A percentile compares a stretch with the other conserved stretches of the same genome.
These are phyloP conservation scores for Byssoonygena ceratinophila DNA, from an alignment of 2,329 filamentous ascomycete species.

Conservation along the genomic window DNA sequence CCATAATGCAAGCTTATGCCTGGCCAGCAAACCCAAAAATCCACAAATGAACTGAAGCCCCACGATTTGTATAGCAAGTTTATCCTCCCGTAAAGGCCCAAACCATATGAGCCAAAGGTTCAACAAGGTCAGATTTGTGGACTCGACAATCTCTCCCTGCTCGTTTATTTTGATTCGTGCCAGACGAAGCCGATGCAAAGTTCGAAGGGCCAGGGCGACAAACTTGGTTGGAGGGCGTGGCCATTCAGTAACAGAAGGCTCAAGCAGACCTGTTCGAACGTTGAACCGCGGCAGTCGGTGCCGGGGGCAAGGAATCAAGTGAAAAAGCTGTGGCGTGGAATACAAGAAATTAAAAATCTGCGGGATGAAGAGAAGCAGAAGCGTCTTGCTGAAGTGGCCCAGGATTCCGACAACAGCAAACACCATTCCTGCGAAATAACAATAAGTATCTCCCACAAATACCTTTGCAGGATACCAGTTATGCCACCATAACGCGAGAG, in stretches of 20 bases:
- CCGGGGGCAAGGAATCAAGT: constrained; percentile 79
- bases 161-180: constrained; percentile 58
- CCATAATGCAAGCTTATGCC: constrained; percentile 74
- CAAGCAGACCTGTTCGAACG: constrained; percentile 68
- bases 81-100: constrained; percentile 79
- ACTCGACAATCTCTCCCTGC: constrained; percentile 62
- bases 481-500: constrained; percentile 71
- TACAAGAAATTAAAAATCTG: constrained; percentile 97
- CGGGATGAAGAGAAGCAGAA: constrained; percentile 79
- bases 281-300: constrained; percentile 88
- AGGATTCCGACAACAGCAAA: constrained; percentile 95
- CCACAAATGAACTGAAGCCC: constrained; percentile 67
- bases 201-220: constrained; percentile 53
- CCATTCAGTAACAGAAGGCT: constrained; percentile 77
- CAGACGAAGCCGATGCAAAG: constrained; percentile 59
- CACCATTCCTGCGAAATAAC: constrained; percentile 98
- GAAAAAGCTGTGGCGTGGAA: constrained; percentile 83
- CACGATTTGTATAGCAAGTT: constrained; percentile 67
- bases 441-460: constrained; percentile 97
- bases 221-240: constrained; percentile 55
- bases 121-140: constrained; percentile 81
- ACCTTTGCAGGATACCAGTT: constrained; percentile 95
- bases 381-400: constrained; percentile 95
- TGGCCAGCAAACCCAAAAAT: constrained; percentile 69
- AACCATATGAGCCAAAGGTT: constrained; percentile 96